Conservation (phyloP, 2,329 filamentous ascomycete genomes). For the Coniosporium tulheliwenetii region DNA sequence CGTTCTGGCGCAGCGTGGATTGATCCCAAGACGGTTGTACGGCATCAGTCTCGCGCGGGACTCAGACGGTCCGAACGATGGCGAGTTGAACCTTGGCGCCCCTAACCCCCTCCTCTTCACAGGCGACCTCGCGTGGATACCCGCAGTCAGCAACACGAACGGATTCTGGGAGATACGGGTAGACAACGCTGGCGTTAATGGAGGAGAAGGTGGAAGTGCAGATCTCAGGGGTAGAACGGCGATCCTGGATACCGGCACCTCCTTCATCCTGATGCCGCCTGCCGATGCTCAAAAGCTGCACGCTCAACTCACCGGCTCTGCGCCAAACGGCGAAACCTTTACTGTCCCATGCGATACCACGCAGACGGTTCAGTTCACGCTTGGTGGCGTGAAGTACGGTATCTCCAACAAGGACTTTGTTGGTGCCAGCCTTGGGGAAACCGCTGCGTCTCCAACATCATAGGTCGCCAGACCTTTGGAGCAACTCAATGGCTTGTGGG, state of each 20-base stretch:
- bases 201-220: constrained; percentile 31
- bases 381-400: constrained; percentile 50
- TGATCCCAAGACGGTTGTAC: constrained; percentile 51
- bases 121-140: constrained; percentile 53
- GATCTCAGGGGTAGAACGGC: constrained; percentile 36
- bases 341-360: constrained; percentile 58
- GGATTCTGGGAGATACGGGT: constrained; percentile 61
- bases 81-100: constrained; percentile 63
- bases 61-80: constrained; percentile 49
- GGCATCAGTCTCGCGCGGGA: constrained; percentile 55
- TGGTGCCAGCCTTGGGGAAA: constrained; percentile 22
- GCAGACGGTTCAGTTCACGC: constrained; percentile 44
- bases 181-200: constrained; percentile 48
- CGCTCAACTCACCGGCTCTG: constrained; percentile 46
- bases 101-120: constrained; percentile 50
- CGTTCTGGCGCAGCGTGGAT: constrained; percentile 37
- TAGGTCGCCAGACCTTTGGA: constrained; percentile 52
- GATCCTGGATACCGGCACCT: constrained; percentile 75
- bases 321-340: constrained; percentile 44
- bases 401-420: constrained; percentile 62
- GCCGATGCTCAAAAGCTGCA: constrained; percentile 54
- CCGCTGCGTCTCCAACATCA: constrained; percentile 52
- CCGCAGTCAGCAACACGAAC: constrained; percentile 30
- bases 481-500: constrained; percentile 61
- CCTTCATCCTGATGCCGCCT: constrained; percentile 58